Evolutionary conservation across 345 rosid species (phyloP), one percentile per base, ranked within the genome.

Genomic region (Eucalyptus erythrocorys): DNA sequence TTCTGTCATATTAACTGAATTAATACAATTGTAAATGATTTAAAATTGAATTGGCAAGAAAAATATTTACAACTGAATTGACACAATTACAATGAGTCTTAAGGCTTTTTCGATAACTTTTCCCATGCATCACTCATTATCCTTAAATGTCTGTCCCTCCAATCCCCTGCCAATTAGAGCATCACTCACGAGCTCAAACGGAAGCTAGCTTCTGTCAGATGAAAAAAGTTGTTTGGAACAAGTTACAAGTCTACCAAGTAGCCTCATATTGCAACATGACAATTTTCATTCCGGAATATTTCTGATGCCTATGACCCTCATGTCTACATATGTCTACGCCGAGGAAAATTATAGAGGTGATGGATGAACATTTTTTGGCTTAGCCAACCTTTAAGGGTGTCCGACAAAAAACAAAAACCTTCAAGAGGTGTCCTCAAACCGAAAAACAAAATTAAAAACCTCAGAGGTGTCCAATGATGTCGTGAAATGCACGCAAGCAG

Each of bases 1-100:
- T 51, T 51, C 19, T 24, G 1, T 7, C 2, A 3, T 0, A 51
- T 51, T 2, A 1, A 51, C 7, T 8, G 4, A 51, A 51, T 51
- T 7, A 51, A 51, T 51, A 51, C 22, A 51, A 51, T 17, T 51
- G 55, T 24, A 51, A 51, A 51, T 17, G 55, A 51, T 51, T 51
- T 51, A 51, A 2, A 22, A 19, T 51, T 19, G 10, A 51, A 51
- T 51, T 51, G 10, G 4, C 55, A 51, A 51, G 4, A 51, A 19
- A 51, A 51, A 19, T 51, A 51, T 51, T 51, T 51, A 51, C 1
- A 19, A 51, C 10, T 19, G 2, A 19, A 51, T 51, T 51, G 10
- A 51, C 4, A 51, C 2, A 51, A 51, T 51, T 51, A 51, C 2
- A 51, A 51, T 51, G 4, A 51, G 4, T 51, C 4, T 51, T 51